phyloP scores from a whole-genome alignment of 257 asterid genomes.

The Solanum commersonii region DNA sequence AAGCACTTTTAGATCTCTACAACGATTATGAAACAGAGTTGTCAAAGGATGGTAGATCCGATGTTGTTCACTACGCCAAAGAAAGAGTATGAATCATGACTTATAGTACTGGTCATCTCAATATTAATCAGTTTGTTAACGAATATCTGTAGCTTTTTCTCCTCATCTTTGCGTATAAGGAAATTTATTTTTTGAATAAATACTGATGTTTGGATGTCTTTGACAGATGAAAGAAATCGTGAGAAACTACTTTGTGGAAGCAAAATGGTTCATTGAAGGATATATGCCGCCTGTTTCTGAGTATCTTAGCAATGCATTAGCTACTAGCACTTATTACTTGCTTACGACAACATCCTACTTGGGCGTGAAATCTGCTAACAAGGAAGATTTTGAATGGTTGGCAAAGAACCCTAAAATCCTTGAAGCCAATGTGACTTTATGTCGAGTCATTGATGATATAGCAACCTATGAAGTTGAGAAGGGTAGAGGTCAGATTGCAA shows the following conservation, averaged over 20 bases:
- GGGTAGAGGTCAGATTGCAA: slow-evolving; percentile 31
- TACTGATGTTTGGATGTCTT: slow-evolving; percentile 4
- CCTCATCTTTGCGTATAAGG: not conserved
- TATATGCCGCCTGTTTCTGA: slow-evolving; percentile 4
- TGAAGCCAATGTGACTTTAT: not conserved
- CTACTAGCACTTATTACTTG: not conserved
- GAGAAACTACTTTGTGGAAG: not conserved
- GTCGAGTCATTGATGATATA: not conserved
- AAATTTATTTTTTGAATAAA: slow-evolving; percentile 12
- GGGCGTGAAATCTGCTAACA: slow-evolving; percentile 8
- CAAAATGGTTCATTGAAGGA: slow-evolving; percentile 9
- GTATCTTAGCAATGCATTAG: not conserved
- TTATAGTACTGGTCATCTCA: not conserved
- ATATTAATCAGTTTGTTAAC: not conserved
- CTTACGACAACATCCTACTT: slow-evolving; percentile 24
- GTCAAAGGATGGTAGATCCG: not conserved
- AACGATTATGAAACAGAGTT: not conserved
- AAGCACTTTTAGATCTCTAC: not conserved
- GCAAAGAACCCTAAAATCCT: not conserved
- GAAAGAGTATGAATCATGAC: not conserved
- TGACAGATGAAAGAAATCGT: not conserved
- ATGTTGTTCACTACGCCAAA: not conserved
- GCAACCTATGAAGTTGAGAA: slow-evolving; percentile 23
- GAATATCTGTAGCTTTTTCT: not conserved
- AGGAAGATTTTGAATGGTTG: not conserved